Evolutionary conservation across 495 filamentous ascomycete species (phyloP).

Genomic region (Aspergillus biplanus): DNA sequence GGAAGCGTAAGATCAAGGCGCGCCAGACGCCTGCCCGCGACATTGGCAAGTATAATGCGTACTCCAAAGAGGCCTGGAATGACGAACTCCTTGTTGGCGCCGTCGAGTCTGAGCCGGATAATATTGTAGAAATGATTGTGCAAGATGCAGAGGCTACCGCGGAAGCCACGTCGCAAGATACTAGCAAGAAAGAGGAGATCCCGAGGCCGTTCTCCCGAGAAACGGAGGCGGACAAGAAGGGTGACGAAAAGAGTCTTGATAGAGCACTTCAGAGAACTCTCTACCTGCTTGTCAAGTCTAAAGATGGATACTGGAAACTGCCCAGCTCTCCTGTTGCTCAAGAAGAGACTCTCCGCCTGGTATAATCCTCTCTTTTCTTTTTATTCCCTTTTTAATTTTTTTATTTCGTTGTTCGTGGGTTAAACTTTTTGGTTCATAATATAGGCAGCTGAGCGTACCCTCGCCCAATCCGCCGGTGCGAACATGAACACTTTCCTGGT

Average conservation of each 20-base stretch:
- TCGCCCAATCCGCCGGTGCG: slow-evolving; percentile 74
- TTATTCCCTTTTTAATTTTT: neutral
- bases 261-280: slow-evolving; percentile 75
- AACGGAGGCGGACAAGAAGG: slow-evolving; percentile 79
- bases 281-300: slow-evolving; percentile 77
- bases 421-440: slow-evolving; percentile 9
- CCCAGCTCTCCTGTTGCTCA: slow-evolving; percentile 66
- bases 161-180: slow-evolving; percentile 64
- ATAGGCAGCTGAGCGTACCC: slow-evolving; percentile 79
- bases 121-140: slow-evolving; percentile 67
- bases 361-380: slow-evolving; percentile 47
- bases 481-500: slow-evolving; percentile 99
- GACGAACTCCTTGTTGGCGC: slow-evolving; percentile 86
- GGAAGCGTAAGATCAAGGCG: slow-evolving; percentile 81
- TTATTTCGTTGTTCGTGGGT: neutral
- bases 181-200: slow-evolving; percentile 66
- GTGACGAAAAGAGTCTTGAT: slow-evolving; percentile 76
- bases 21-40: slow-evolving; percentile 78
- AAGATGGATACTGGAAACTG: slow-evolving; percentile 77
- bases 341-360: slow-evolving; percentile 78
- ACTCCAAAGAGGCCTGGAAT: slow-evolving; percentile 81
- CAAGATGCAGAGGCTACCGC: slow-evolving; percentile 74
- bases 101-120: slow-evolving; percentile 58
- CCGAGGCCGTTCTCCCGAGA: slow-evolving; percentile 70
- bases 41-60: slow-evolving; percentile 83